Evolutionary conservation across 805 yeast species (phyloP), one percentile per base, ranked within the genome.

Genomic region (Saccharomycopsis fibuligera): DNA sequence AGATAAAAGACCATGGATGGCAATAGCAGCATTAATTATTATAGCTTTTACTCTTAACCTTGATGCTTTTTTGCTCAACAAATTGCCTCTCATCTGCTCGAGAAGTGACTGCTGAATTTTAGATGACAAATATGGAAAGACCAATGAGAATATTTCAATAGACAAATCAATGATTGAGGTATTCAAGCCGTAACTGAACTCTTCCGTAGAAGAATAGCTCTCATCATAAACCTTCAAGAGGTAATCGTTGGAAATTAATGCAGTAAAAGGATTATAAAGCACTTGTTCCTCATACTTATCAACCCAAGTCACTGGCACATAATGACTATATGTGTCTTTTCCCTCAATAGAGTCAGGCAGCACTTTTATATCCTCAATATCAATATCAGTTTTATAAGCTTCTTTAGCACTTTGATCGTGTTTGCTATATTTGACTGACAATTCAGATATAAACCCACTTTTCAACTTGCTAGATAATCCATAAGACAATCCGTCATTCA

Each of bases 41-140:
- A 83, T 69, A 0, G 90, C 86, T 27, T 59, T 61, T 40, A 58
- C 59, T 54, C 70, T 59, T 21, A 60, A 48, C 35, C 22, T 37
- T 1, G 41, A 17, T 14, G 41, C 29, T 3, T 60, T 55, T 47
- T 72, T 65, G 25, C 77, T 69, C 42, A 75, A 67, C 33, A 82
- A 53, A 16, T 74, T 69, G 3, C 82, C 69, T 55, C 89, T 74
- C 53, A 93, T 64, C 47, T 81, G 86, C 58, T 91, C 97, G 19
- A 93, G 64, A n/a, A 93, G 71, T 1, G 97, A 88, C 50, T 83
- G 81, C 59, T 91, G 97, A 46, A 93, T 84, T 53, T 87, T 86
- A 3, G 78, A 65, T 5, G 90, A 78, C 56, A 91, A 74, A 50
- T 72, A 69, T 0, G 95, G 86, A 55, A 91, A 83, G 1, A 84